Conservation (phyloP, 1,284 basidiomycete genomes). For the Tilletiopsis washingtonensis region DNA sequence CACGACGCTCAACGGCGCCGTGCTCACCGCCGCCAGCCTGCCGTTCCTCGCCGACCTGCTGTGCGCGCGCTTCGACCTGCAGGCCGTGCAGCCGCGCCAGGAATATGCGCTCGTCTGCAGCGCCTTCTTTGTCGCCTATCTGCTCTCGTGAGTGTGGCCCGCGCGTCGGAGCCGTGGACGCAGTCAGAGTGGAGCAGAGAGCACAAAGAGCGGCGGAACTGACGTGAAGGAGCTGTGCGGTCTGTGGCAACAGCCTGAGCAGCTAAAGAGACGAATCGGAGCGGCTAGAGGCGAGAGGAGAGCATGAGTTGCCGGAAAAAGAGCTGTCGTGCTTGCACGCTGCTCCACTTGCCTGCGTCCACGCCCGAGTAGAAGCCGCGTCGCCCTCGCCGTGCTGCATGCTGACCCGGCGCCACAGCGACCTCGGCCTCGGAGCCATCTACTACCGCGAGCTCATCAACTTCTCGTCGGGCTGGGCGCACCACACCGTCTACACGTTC, state of each 20-base stretch:
- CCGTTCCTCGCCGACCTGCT: conserved; percentile 39
- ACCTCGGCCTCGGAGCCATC: conserved; percentile 36
- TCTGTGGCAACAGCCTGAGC: too few relatives aligned
- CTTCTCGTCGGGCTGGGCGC: conserved; percentile 41
- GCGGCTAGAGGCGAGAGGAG: too few relatives aligned
- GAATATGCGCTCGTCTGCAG: conserved; percentile 29
- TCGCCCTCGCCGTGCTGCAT: too few relatives aligned
- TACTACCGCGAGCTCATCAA: conserved; percentile 45
- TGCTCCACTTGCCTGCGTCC: too few relatives aligned
- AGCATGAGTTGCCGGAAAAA: too few relatives aligned
- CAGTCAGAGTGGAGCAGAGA: too few relatives aligned
- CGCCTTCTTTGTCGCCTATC: conserved; percentile 43
- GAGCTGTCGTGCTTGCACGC: too few relatives aligned
- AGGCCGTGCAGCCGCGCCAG: conserved; percentile 19
- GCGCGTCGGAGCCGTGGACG: not conserved
- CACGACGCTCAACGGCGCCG: conserved; percentile 38
- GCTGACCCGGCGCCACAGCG: conserved; percentile 7
- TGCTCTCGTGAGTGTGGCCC: conserved; percentile 14
- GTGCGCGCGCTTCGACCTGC: conserved; percentile 28
- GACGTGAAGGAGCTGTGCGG: too few relatives aligned
- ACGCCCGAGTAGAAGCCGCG: too few relatives aligned
- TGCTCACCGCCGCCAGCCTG: conserved; percentile 32
- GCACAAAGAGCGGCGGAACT: too few relatives aligned
- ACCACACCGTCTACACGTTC: conserved; percentile 40
- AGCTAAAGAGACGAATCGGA: too few relatives aligned